These are phyloP conservation scores for Nitzschia sp. DNA, from an alignment of 108 stramenopile genomes.

Conservation along the genomic window DNA sequence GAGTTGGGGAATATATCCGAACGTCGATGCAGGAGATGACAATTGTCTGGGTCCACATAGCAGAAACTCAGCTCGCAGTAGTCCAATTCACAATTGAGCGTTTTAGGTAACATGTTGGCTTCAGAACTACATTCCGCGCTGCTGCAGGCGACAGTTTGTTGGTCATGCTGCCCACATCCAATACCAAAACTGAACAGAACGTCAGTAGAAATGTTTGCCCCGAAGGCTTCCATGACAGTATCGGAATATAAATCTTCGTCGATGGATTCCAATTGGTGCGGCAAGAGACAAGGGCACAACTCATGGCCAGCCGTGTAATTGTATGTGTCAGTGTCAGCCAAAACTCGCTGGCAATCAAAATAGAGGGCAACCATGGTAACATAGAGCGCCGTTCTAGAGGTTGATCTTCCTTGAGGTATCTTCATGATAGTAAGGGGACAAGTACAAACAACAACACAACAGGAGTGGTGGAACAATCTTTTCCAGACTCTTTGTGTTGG, in stretches of 20 bases:
- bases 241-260: background rate
- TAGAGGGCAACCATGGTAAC: no score
- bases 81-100: background rate
- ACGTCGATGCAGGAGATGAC: background rate
- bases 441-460: no score
- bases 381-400: no score
- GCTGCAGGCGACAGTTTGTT: background rate
- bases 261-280: background rate
- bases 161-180: slow-evolving; percentile 2
- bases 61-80: background rate
- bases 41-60: background rate
- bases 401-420: no score
- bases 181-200: background rate
- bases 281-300: background rate
- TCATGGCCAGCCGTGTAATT: background rate
- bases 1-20: background rate
- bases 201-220: background rate
- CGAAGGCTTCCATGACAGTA: background rate
- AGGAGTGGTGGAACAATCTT: no score
- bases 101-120: background rate
- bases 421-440: no score
- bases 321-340: no score
- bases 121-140: background rate
- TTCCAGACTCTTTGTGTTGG: no score
- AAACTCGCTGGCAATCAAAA: no score